Conservation (phyloP, 2,329 filamentous ascomycete species). For the Boeremia exigua region DNA sequence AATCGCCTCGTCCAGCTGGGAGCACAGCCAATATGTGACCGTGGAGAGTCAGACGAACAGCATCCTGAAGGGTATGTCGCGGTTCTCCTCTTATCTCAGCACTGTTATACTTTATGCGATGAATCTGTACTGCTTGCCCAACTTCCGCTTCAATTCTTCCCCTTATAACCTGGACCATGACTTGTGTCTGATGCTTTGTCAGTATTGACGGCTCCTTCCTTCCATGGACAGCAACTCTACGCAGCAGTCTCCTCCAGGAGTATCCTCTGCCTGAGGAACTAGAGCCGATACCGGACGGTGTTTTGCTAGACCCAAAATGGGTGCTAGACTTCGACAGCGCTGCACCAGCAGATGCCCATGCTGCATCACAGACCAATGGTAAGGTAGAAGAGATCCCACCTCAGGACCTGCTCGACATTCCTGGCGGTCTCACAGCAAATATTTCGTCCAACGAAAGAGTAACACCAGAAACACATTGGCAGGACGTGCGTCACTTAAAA, state of each 20-base stretch:
- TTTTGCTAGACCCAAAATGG: conserved; percentile 78
- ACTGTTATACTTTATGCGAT: background rate
- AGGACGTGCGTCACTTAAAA: conserved; percentile 86
- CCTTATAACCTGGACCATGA: too few species aligned
- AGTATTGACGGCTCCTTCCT: conserved; percentile 84
- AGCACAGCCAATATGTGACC: conserved; percentile 74
- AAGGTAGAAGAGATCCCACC: conserved; percentile 39
- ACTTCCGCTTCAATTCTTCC: background rate
- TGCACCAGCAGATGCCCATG: background rate
- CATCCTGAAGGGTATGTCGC: conserved; percentile 83
- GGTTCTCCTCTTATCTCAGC: background rate
- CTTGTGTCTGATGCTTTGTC: background rate
- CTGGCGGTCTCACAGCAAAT: conserved; percentile 61
- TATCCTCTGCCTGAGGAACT: conserved; percentile 73
- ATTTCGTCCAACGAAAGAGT: conserved; percentile 73
- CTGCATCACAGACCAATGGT: conserved; percentile 2
- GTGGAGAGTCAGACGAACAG: conserved; percentile 90
- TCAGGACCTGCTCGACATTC: conserved; percentile 62
- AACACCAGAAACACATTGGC: conserved; percentile 82
- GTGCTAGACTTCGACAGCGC: conserved; percentile 54
- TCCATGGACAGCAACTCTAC: conserved; percentile 75
- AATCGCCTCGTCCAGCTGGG: conserved; percentile 85
- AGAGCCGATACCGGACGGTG: conserved; percentile 74
- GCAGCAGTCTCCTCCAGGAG: conserved; percentile 67
- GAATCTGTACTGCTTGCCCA: background rate